These are phyloP conservation scores for Tolypocladium inflatum DNA, from an alignment of 2,329 filamentous ascomycete species.

Conservation along the genomic window DNA sequence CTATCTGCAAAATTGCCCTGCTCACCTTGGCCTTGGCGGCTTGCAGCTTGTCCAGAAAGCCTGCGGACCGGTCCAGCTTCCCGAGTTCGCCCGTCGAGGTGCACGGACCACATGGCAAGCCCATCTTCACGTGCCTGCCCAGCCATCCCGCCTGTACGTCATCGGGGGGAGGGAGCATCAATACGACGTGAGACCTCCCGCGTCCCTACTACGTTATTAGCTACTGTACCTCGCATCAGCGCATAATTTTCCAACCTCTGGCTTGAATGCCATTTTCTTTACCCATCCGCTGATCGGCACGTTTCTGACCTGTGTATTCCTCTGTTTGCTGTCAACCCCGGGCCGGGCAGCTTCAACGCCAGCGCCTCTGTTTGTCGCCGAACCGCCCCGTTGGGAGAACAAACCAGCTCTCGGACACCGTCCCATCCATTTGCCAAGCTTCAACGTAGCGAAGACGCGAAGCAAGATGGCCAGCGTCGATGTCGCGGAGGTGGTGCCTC, in stretches of 20 bases:
- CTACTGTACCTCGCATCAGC: neutral
- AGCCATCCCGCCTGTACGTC: neutral
- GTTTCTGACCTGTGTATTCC: neutral
- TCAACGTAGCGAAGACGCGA: neutral
- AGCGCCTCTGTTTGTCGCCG: neutral
- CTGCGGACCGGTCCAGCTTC: neutral
- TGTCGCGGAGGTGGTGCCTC: neutral
- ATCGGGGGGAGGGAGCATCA: neutral
- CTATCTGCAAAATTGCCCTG: too few relatives aligned
- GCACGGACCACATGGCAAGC: neutral
- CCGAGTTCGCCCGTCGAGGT: neutral
- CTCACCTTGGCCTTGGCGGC: too few relatives aligned
- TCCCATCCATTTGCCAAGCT: neutral
- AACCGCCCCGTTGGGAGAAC: neutral
- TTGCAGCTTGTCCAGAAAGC: too few relatives aligned
- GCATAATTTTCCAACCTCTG: neutral
- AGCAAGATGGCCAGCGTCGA: constrained; percentile 1
- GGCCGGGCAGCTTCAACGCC: neutral
- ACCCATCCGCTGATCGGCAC: neutral
- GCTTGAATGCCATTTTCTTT: neutral
- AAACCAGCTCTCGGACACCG: neutral
- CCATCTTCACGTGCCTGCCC: neutral
- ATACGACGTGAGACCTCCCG: neutral
- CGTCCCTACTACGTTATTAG: neutral
- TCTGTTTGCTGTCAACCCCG: neutral